Percentiles rank a stretch among this genome's conserved stretches.
Evolutionary conservation across 352 stramenopile species (phyloP).

Genomic region (Globisporangium cylindrosporum): DNA sequence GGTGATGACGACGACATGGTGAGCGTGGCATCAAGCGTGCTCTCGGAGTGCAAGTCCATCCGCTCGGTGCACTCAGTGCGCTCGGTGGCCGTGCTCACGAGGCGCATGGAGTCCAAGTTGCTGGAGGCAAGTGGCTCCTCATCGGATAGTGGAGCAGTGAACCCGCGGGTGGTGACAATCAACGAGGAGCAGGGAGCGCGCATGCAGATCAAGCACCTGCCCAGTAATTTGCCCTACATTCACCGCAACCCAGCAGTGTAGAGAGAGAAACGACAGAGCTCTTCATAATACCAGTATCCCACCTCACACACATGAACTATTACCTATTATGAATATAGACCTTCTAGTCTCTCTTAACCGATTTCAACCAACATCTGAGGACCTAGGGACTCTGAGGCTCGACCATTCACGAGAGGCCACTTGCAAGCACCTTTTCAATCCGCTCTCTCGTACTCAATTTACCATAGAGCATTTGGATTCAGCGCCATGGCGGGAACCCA

Average conservation of each 20-base stretch:
- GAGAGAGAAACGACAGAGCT: background rate
- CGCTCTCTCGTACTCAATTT: background rate
- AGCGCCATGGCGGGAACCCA: background rate
- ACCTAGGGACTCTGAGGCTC: background rate
- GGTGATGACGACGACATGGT: slow-evolving; percentile 61
- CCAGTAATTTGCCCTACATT: slow-evolving; percentile 93
- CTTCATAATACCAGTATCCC: background rate
- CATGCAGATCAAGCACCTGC: slow-evolving; percentile 85
- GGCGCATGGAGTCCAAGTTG: slow-evolving; percentile 72
- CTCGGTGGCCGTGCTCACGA: slow-evolving; percentile 71
- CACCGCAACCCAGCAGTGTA: slow-evolving; percentile 93
- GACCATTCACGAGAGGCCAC: background rate
- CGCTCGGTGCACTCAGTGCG: slow-evolving; percentile 81
- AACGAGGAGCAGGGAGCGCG: slow-evolving; percentile 86
- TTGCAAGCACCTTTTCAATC: background rate
- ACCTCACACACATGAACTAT: background rate
- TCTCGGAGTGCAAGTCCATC: slow-evolving; percentile 87
- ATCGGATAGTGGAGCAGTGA: slow-evolving; percentile 30
- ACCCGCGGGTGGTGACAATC: slow-evolving; percentile 85
- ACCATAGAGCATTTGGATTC: background rate
- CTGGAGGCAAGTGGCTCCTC: slow-evolving; percentile 19
- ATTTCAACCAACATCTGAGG: background rate
- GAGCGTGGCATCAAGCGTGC: slow-evolving; percentile 69
- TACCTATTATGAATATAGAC: background rate
- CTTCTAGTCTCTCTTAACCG: background rate